A percentile compares a stretch with the other conserved stretches of the same genome.
Conservation (phyloP, 2,329 filamentous ascomycete genomes). For the Nannizziopsis barbatae region DNA sequence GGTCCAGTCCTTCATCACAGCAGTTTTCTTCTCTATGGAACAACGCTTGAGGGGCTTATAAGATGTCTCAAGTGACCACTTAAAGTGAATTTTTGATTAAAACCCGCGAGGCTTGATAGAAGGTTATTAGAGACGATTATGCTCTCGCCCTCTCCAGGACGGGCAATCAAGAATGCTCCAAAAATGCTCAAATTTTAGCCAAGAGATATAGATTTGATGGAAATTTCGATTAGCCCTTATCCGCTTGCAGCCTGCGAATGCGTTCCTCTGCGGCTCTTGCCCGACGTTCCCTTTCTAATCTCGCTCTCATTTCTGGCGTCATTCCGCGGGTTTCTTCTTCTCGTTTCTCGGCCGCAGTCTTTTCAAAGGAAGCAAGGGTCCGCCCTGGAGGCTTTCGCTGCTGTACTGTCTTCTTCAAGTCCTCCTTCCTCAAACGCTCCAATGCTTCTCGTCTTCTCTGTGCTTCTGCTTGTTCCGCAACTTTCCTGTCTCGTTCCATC, state of each 20-base stretch:
- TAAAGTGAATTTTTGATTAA: too few species aligned
- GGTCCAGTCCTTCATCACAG: constrained; percentile 7
- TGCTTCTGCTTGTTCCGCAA: constrained; percentile 56
- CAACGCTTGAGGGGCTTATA: background rate
- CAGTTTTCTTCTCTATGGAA: too few species aligned
- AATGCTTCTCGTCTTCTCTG: constrained; percentile 63
- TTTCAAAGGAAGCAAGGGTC: constrained; percentile 49
- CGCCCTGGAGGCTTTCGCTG: constrained; percentile 44
- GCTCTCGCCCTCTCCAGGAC: background rate
- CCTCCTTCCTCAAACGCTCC: constrained; percentile 58
- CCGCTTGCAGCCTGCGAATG: constrained; percentile 53
- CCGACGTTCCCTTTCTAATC: constrained; percentile 74
- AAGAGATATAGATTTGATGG: too few species aligned
- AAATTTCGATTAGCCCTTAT: background rate
- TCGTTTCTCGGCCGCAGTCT: constrained; percentile 67
- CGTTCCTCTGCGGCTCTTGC: constrained; percentile 87
- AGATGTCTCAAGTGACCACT: too few species aligned
- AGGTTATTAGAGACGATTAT: too few species aligned
- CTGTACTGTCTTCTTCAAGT: constrained; percentile 33
- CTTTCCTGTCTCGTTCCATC: constrained; percentile 57
- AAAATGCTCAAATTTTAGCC: background rate
- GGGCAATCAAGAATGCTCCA: background rate
- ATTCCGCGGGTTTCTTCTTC: constrained; percentile 76
- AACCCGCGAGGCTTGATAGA: too few species aligned
- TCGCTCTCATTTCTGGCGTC: constrained; percentile 75